phyloP scores from a whole-genome alignment of 1,284 basidiomycete genomes.

The Trichosporon sp. region DNA sequence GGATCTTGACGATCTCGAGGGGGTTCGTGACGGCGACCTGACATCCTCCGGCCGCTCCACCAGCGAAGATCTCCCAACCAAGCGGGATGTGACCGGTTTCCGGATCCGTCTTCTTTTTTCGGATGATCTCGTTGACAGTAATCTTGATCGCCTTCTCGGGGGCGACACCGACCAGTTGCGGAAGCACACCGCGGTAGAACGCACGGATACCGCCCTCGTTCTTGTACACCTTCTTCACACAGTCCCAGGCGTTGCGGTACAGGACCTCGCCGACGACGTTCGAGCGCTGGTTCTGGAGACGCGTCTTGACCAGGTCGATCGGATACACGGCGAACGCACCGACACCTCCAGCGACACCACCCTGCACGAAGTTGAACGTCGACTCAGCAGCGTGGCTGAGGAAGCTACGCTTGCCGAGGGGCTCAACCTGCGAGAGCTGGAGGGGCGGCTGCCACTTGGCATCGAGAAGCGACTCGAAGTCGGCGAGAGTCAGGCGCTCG shows the following conservation, averaged over 20 bases:
- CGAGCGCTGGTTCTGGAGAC: conserved; percentile 96
- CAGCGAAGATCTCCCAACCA: conserved; percentile 81
- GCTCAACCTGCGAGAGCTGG: conserved; percentile 18
- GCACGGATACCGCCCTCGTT: conserved; percentile 88
- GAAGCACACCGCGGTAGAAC: conserved; percentile 93
- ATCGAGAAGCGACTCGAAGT: conserved; percentile 85
- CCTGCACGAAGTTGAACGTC: conserved; percentile 79
- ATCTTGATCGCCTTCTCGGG: conserved; percentile 75
- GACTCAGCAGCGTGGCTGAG: conserved; percentile 55
- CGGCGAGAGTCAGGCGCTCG: conserved; percentile 66
- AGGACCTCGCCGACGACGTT: conserved; percentile 89
- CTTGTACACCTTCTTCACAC: conserved; percentile 84
- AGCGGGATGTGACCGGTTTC: conserved; percentile 89
- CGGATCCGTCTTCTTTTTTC: conserved; percentile 77
- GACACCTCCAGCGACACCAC: conserved; percentile 74
- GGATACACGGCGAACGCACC: conserved; percentile 69
- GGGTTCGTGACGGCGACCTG: conserved; percentile 99
- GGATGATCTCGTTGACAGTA: conserved; percentile 90
- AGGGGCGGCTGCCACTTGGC: conserved; percentile 30
- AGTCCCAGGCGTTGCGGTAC: conserved; percentile 92
- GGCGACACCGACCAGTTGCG: conserved; percentile 93
- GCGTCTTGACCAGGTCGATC: conserved; percentile 58
- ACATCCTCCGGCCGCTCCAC: conserved; percentile 89
- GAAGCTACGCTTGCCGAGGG: conserved; percentile 20
- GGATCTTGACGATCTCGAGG: conserved; percentile 78